Base-by-base conservation (phyloP, 176 grass and related monocot genomes). In the Carex cristatella region DNA sequence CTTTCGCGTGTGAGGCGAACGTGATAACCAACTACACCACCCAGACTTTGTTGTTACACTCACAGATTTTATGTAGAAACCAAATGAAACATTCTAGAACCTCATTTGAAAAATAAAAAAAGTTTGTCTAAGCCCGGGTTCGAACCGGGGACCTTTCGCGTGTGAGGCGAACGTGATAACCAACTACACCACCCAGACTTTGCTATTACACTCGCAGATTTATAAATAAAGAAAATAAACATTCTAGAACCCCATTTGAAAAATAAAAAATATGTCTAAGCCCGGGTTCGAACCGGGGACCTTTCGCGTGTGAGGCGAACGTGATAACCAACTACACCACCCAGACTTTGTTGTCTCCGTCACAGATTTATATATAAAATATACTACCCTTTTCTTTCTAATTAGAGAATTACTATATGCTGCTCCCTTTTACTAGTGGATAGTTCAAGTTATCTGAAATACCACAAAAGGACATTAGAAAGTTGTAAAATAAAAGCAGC, bases 21-120 rank as follows among this genome's bases (percentile, higher is more conserved):
- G 82, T 88, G 87, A 88, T 85, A 85, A 88, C 87, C 87, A 84
- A 88, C 87, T 85, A 88, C 87, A 85, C 87, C 82, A 88, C 81
- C 80, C 80, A 87, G 86, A 87, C 79, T 0, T 31, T 54, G 7
- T 75, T 75, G 69, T 11, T 1, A 1, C 7, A 10, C 2, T 2
- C 7, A 0, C 40, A 44, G 40, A 5, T 44, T 44, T 44, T 35
- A 2, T 1, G 0, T 23, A 23, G 0, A 23, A 23, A 23, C 0
- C 23, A 31, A 14, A 37, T 0, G 12, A 10, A 31, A 3, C 27
- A 40, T 40, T 5, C 4, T 14, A 3, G 4, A 69, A 5, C 2
- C 0, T 67, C 4, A 12, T 33, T 58, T 3, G 3, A 84, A 68
- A 84, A 84, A 1, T 37, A 37, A 37, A 53, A 58, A 30, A 37